These are phyloP conservation scores for Exophiala sideris DNA, from an alignment of 2,329 filamentous ascomycete species.

Conservation along the genomic window DNA sequence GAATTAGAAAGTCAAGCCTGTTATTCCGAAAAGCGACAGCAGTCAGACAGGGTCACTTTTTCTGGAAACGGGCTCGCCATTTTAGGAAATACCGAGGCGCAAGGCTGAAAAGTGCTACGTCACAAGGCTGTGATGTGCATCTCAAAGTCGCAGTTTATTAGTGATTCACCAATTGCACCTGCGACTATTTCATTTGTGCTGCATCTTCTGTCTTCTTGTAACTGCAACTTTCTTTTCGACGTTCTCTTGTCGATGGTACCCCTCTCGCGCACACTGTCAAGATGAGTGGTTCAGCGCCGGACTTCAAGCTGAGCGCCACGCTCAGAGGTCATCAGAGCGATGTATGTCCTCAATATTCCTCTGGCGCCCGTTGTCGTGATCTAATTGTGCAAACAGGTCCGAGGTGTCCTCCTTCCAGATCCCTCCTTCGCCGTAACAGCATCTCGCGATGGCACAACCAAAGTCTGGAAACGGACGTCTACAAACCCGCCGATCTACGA, in stretches of 20 bases:
- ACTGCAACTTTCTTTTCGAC: not conserved
- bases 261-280: not conserved
- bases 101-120: too few relatives aligned
- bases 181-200: too few relatives aligned
- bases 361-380: conserved; percentile 24
- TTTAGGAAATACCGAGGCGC: too few relatives aligned
- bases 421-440: conserved; percentile 73
- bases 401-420: conserved; percentile 74
- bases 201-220: too few relatives aligned
- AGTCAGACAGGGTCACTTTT: too few relatives aligned
- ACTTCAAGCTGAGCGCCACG: conserved; percentile 78
- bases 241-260: not conserved
- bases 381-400: conserved; percentile 60
- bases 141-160: too few relatives aligned
- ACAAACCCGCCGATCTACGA: conserved; percentile 69
- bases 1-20: too few relatives aligned
- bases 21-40: too few relatives aligned
- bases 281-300: conserved; percentile 11
- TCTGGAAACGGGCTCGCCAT: too few relatives aligned
- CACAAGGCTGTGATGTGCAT: too few relatives aligned
- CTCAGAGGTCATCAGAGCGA: conserved; percentile 88
- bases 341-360: conserved; percentile 50
- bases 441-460: conserved; percentile 86
- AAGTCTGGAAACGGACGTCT: conserved; percentile 72
- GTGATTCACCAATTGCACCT: too few relatives aligned